Percentiles rank a stretch among this genome's conserved stretches.
These are phyloP conservation scores for Filobasidium wieringae DNA, from an alignment of 768 basidiomycete genomes.

Conservation along the genomic window DNA sequence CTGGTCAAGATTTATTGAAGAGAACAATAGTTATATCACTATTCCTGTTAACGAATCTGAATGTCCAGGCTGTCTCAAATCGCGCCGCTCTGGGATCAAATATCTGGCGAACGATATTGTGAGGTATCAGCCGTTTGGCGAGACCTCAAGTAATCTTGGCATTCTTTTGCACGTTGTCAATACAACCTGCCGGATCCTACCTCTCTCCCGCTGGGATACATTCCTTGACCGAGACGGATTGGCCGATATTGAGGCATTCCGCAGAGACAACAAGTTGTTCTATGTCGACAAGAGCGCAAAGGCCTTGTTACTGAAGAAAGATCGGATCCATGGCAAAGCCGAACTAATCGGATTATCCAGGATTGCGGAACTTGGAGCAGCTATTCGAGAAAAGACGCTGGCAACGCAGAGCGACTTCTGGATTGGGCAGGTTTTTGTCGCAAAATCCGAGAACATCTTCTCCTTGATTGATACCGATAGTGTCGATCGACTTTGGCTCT, in stretches of 20 bases:
- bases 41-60: background rate
- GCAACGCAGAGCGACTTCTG: background rate
- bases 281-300: background rate
- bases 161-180: background rate
- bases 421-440: background rate
- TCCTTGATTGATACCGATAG: background rate
- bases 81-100: background rate
- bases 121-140: background rate
- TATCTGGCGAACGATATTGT: background rate
- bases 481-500: background rate
- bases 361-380: background rate
- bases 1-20: background rate
- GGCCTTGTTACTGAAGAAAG: no score
- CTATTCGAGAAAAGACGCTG: background rate
- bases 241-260: background rate
- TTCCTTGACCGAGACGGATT: background rate
- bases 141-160: background rate
- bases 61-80: background rate
- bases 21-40: background rate
- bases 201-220: background rate
- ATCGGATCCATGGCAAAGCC: background rate
- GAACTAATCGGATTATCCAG: background rate
- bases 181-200: background rate
- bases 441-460: background rate
- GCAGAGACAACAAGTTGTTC: background rate